Evolutionary conservation across 2,329 filamentous ascomycete genomes (phyloP).

Genomic region (Paraconiothyrium sp.): DNA sequence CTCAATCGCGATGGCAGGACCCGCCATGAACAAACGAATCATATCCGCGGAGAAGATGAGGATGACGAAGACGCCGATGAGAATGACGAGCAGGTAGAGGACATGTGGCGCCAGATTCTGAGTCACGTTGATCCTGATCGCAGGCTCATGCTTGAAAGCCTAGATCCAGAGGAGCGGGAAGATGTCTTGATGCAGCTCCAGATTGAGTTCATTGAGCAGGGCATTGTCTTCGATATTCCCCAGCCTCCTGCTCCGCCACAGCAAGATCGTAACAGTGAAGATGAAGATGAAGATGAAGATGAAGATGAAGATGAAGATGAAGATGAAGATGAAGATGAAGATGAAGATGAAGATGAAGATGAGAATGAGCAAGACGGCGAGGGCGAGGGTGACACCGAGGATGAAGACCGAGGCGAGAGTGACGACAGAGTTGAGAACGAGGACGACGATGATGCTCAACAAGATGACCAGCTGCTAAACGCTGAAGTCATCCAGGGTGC

Average conservation of each 20-base stretch:
- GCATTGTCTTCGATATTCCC: constrained; percentile 22
- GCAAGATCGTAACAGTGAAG: constrained; percentile 22
- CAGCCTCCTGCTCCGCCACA: constrained; percentile 32
- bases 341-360: not conserved
- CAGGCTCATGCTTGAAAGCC: constrained; percentile 19
- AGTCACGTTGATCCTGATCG: constrained; percentile 27
- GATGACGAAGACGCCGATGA: constrained; percentile 21
- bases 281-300: constrained; percentile 5
- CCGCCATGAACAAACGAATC: constrained; percentile 23
- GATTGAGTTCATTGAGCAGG: constrained; percentile 31
- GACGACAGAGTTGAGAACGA: too few species aligned
- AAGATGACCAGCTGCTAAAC: not conserved
- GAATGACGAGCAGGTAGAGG: constrained; percentile 21
- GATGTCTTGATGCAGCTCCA: constrained; percentile 29
- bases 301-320: not conserved
- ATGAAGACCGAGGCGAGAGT: too few species aligned
- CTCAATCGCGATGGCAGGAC: constrained; percentile 37
- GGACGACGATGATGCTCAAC: too few species aligned
- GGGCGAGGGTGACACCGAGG: not conserved
- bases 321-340: not conserved
- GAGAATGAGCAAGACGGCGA: not conserved
- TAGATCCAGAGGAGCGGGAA: constrained; percentile 21
- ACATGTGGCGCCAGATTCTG: constrained; percentile 14
- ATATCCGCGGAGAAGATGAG: constrained; percentile 9
- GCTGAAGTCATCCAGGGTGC: not conserved